These are phyloP conservation scores for Dalbergia oliveri DNA, from an alignment of 306 rosid species.

Conservation along the genomic window DNA sequence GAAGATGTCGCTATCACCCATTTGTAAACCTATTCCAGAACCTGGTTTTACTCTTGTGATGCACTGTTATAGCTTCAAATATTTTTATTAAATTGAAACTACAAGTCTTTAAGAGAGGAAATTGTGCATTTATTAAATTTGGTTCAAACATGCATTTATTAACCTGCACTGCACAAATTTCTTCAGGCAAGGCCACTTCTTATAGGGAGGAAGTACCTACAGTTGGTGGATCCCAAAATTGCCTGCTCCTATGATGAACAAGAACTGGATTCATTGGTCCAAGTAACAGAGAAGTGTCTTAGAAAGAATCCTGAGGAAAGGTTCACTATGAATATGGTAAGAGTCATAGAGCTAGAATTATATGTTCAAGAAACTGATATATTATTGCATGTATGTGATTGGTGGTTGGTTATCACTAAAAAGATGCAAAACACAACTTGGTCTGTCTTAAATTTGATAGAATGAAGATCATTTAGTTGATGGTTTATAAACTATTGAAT, in stretches of 20 bases:
- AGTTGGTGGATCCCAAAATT: conserved; percentile 53
- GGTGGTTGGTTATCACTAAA: neutral
- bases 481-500: neutral
- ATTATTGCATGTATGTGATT: neutral
- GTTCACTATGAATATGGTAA: conserved; percentile 56
- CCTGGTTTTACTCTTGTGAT: neutral
- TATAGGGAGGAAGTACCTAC: conserved; percentile 40
- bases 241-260: conserved; percentile 48
- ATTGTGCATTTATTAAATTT: neutral
- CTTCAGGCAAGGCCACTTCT: conserved; percentile 55
- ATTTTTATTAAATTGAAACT: neutral
- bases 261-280: conserved; percentile 50
- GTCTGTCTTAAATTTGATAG: neutral
- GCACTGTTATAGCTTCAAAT: neutral
- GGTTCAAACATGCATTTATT: neutral
- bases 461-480: neutral
- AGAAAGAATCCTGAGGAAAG: conserved; percentile 55
- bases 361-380: neutral
- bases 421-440: neutral
- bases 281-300: conserved; percentile 49
- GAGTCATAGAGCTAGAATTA: conserved; percentile 6
- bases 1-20: neutral
- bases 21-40: conserved; percentile 15
- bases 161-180: conserved; percentile 38
- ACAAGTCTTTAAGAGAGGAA: neutral